Conservation (phyloP, 257 asterid genomes). For the Solanum ahanhuiri region DNA sequence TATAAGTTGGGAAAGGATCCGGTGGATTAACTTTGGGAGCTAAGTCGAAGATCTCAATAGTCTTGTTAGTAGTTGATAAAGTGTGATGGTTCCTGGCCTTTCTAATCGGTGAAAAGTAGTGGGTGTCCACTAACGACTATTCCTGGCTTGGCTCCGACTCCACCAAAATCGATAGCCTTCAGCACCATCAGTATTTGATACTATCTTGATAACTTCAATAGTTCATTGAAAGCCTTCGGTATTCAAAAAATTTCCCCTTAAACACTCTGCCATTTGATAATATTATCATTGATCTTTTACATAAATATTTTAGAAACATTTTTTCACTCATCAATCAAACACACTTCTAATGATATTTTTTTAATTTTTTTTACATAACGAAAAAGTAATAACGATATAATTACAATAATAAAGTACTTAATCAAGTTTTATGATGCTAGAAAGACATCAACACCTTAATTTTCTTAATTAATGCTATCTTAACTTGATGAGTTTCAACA, state of each 20-base stretch:
- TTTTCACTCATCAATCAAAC: not conserved
- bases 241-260: not conserved
- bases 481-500: not conserved
- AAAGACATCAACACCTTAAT: not conserved
- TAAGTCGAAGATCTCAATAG: not conserved
- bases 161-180: not conserved
- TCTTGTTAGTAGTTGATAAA: not conserved
- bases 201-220: too few relatives aligned
- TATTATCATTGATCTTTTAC: not conserved
- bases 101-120: not conserved
- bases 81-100: too few relatives aligned
- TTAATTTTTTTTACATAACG: not conserved
- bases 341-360: not conserved
- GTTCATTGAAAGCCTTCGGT: not conserved
- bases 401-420: not conserved
- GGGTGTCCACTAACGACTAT: not conserved
- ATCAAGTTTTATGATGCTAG: not conserved
- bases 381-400: not conserved
- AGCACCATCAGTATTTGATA: not conserved
- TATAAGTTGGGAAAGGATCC: too few relatives aligned
- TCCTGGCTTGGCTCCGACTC: not conserved
- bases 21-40: too few relatives aligned
- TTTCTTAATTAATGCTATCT: not conserved
- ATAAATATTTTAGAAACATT: not conserved
- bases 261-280: not conserved